Evolutionary conservation across 2,329 filamentous ascomycete genomes (phyloP).

Genomic region (Colletotrichum simmondsii): DNA sequence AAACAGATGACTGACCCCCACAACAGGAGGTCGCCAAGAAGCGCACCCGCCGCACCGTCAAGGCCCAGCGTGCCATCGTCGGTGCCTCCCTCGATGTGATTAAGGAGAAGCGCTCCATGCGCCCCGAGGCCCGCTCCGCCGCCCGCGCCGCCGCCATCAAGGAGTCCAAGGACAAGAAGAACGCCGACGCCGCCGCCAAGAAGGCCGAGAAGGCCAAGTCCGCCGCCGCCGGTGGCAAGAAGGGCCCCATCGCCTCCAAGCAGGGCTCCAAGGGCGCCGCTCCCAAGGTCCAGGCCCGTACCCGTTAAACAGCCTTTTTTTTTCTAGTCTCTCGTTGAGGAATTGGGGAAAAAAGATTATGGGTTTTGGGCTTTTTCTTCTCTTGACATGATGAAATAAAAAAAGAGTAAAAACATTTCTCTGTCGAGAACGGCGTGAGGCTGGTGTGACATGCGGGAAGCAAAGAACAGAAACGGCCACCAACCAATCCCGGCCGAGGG

Average conservation of each 20-base stretch:
- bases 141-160: slow-evolving; percentile 92
- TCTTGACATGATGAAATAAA: background rate
- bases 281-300: slow-evolving; percentile 85
- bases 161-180: slow-evolving; percentile 99
- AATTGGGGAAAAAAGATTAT: background rate
- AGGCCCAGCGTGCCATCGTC: slow-evolving; percentile 98
- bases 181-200: slow-evolving; percentile 87
- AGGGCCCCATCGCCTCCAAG: slow-evolving; percentile 89
- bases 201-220: slow-evolving; percentile 99
- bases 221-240: slow-evolving; percentile 82
- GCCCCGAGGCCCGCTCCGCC: slow-evolving; percentile 94
- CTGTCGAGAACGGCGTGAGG: background rate
- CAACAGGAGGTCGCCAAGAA: slow-evolving; percentile 99
- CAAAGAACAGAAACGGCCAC: slow-evolving; percentile 29
- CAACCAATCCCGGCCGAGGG: background rate
- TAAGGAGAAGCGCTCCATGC: slow-evolving; percentile 96
- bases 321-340: background rate
- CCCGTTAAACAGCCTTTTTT: slow-evolving; percentile 71
- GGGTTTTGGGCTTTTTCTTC: slow-evolving; percentile 11
- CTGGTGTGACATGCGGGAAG: background rate
- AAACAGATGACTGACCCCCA: slow-evolving; percentile 49
- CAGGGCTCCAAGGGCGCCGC: slow-evolving; percentile 93
- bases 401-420: slow-evolving; percentile 28
- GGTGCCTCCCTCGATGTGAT: slow-evolving; percentile 99
- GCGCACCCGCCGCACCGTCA: slow-evolving; percentile 97